These are phyloP conservation scores for Vaccinium macrocarpon DNA, from an alignment of 148 eudicot species.

Conservation along the genomic window DNA sequence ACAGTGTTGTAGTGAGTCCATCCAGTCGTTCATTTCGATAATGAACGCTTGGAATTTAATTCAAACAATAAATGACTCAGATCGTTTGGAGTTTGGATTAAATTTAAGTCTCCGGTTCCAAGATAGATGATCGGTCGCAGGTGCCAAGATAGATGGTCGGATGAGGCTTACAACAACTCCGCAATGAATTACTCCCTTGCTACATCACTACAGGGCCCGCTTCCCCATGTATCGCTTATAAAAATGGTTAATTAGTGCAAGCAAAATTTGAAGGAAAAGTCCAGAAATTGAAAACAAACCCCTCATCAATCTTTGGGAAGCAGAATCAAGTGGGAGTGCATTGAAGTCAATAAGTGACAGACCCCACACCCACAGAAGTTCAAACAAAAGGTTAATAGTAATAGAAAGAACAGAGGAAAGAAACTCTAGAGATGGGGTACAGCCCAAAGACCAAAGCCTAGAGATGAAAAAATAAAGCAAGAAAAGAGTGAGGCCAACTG, in stretches of 20 bases:
- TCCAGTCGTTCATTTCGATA: too few species aligned
- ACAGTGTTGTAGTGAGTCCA: too few species aligned
- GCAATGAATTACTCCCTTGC: too few species aligned
- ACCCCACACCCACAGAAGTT: conserved; percentile 13
- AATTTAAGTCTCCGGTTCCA: too few species aligned
- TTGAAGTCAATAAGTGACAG: conserved; percentile 3
- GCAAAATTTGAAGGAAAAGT: neutral
- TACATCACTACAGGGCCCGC: too few species aligned
- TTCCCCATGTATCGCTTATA: too few species aligned
- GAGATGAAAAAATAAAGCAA: neutral
- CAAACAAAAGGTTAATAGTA: neutral
- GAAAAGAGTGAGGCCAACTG: neutral
- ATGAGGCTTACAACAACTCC: too few species aligned
- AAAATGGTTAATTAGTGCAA: neutral
- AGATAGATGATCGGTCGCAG: too few species aligned
- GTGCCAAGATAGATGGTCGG: too few species aligned
- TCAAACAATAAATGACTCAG: too few species aligned
- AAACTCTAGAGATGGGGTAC: neutral
- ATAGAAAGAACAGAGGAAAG: neutral
- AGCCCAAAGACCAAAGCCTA: neutral
- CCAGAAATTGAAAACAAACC: conserved; percentile 3
- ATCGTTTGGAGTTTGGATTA: too few species aligned
- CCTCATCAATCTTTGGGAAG: neutral
- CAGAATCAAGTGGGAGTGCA: neutral
- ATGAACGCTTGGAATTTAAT: too few species aligned